phyloP scores from a whole-genome alignment of 1,284 basidiomycete genomes.

The Cystobasidium pallidum region DNA sequence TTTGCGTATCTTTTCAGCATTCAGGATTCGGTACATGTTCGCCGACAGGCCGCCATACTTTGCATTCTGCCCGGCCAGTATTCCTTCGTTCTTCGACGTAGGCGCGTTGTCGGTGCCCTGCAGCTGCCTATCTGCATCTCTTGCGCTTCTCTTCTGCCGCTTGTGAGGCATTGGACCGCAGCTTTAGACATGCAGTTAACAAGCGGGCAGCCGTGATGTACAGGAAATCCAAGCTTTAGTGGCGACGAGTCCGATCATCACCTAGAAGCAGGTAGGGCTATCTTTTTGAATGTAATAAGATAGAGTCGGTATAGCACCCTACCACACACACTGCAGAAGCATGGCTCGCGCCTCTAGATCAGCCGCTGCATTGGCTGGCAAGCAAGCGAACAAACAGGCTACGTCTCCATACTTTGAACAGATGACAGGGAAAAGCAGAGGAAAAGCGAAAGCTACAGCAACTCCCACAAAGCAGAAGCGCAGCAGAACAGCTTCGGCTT shows the following conservation, averaged over 20 bases:
- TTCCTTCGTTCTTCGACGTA: slow-evolving; percentile 29
- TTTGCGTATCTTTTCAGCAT: slow-evolving; percentile 42
- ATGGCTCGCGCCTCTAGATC: slow-evolving; percentile 11
- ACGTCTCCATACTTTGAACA: slow-evolving; percentile 34
- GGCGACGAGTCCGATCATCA: slow-evolving; percentile 1
- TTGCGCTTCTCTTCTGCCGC: slow-evolving; percentile 37
- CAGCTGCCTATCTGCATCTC: slow-evolving; percentile 31
- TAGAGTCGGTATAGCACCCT: background rate
- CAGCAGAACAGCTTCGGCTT: background rate
- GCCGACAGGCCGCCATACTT: slow-evolving; percentile 32
- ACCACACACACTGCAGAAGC: background rate
- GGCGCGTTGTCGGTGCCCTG: slow-evolving; percentile 36
- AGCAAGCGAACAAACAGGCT: slow-evolving; percentile 15
- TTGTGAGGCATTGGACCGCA: slow-evolving; percentile 40
- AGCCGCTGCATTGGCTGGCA: slow-evolving; percentile 15
- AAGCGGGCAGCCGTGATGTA: background rate
- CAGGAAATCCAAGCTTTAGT: background rate
- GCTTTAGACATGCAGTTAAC: too few relatives aligned
- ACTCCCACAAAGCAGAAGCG: background rate
- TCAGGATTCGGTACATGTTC: slow-evolving; percentile 43
- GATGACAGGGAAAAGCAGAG: slow-evolving; percentile 10
- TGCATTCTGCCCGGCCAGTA: slow-evolving; percentile 12
- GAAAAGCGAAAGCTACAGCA: background rate
- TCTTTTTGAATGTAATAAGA: too few relatives aligned
- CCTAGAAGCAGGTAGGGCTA: too few relatives aligned